These are phyloP conservation scores for Cnidoscolus chayamansa DNA, from an alignment of 441 rosid species.

Conservation along the genomic window DNA sequence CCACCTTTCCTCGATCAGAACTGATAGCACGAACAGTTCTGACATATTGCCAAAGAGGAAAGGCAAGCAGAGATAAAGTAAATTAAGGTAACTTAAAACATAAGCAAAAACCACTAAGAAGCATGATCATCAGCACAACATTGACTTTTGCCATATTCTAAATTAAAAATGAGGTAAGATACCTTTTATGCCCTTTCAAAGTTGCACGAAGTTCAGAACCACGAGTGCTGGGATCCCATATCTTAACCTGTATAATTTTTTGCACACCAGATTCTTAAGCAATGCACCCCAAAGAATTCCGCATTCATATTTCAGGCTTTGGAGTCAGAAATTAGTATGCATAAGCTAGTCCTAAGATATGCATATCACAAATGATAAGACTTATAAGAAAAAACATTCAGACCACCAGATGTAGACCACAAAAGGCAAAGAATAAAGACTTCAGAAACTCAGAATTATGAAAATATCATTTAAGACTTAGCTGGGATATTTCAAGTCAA, in stretches of 20 bases:
- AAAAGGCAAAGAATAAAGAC: not conserved
- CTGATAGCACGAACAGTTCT: slow-evolving; percentile 94
- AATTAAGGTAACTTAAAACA: slow-evolving; percentile 4
- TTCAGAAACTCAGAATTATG: not conserved
- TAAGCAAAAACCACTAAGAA: slow-evolving; percentile 19
- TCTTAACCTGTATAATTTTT: slow-evolving; percentile 66
- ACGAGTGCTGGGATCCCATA: slow-evolving; percentile 99
- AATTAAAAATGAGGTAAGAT: slow-evolving; percentile 14
- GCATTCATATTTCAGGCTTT: not conserved
- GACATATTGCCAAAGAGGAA: slow-evolving; percentile 25
- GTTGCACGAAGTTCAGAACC: slow-evolving; percentile 96
- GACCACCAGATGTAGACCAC: not conserved
- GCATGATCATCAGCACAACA: not conserved
- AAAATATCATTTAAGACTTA: not conserved
- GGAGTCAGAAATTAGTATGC: not conserved
- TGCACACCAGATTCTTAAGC: slow-evolving; percentile 14
- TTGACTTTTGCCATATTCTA: slow-evolving; percentile 6
- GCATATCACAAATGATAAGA: not conserved
- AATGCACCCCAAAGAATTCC: not conserved
- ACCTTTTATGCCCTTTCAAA: slow-evolving; percentile 92
- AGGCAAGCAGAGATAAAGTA: slow-evolving; percentile 12
- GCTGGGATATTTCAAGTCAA: not conserved
- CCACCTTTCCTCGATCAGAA: slow-evolving; percentile 96
- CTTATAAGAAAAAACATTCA: not conserved
- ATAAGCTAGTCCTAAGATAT: not conserved